These are phyloP conservation scores for Pneumocystis wakefieldiae DNA, from an alignment of 1,139 yeast genomes.

Conservation along the genomic window DNA sequence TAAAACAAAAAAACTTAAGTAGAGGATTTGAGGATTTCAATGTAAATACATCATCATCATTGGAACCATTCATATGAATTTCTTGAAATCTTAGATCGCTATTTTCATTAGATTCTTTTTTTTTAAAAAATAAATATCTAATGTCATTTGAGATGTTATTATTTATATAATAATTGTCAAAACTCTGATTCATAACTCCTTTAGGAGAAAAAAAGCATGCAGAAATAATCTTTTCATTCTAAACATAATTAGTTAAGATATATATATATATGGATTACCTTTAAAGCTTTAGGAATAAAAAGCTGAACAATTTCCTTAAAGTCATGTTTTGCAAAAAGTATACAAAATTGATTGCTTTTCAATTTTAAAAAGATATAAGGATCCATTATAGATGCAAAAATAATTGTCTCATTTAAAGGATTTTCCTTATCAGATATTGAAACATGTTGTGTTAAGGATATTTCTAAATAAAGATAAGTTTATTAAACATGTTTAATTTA, in stretches of 20 bases:
- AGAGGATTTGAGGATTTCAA: neutral
- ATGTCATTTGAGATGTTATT: neutral
- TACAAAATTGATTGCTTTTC: conserved; percentile 14
- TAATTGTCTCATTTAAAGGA: conserved; percentile 19
- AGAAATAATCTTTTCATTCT: neutral
- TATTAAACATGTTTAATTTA: conserved; percentile 21
- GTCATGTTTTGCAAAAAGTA: conserved; percentile 13
- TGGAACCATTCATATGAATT: neutral
- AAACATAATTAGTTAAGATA: neutral
- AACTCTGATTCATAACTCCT: neutral
- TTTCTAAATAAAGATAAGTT: conserved; percentile 8
- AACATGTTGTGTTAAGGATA: conserved; percentile 2
- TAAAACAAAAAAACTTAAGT: neutral
- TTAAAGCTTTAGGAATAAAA: conserved; percentile 4
- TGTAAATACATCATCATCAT: neutral
- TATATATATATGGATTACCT: neutral
- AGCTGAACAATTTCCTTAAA: conserved; percentile 12
- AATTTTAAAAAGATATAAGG: conserved; percentile 18
- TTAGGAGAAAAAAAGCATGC: neutral
- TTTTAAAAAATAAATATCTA: neutral
- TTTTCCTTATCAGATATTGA: neutral
- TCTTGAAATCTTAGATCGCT: neutral
- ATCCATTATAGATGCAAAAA: conserved; percentile 35
- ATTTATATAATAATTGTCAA: neutral
- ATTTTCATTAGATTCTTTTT: neutral